Conservation (phyloP, 495 filamentous ascomycete genomes). For the Astrothelium macrocarpum region DNA sequence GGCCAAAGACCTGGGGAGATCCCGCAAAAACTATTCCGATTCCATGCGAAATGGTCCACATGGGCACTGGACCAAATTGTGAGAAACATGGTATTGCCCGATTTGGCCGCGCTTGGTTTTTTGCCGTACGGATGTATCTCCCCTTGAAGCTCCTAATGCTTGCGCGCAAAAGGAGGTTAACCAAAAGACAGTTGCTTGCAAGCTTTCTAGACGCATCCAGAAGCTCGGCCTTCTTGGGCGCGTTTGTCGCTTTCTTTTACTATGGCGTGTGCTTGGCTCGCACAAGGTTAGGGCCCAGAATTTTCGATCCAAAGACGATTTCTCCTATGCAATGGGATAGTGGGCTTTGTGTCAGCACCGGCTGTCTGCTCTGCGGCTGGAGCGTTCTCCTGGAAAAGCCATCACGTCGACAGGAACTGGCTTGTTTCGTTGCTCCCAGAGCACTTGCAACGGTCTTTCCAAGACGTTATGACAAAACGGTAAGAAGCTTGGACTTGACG, state of each 20-base stretch:
- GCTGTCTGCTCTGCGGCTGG: slow-evolving; percentile 77
- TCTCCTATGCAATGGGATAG: slow-evolving; percentile 53
- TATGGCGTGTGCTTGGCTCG: slow-evolving; percentile 79
- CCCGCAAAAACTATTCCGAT: slow-evolving; percentile 64
- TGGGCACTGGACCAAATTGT: slow-evolving; percentile 66
- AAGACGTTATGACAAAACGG: slow-evolving; percentile 56
- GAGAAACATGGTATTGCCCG: slow-evolving; percentile 66
- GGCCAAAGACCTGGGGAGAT: slow-evolving; percentile 66
- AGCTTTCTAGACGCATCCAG: slow-evolving; percentile 54
- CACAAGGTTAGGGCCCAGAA: slow-evolving; percentile 63
- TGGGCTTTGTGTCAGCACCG: slow-evolving; percentile 64
- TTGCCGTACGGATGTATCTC: slow-evolving; percentile 70
- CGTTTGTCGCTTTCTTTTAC: slow-evolving; percentile 77
- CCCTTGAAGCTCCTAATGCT: slow-evolving; percentile 59
- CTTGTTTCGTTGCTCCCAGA: slow-evolving; percentile 76
- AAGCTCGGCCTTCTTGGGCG: slow-evolving; percentile 73
- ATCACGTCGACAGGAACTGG: slow-evolving; percentile 63
- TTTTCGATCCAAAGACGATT: slow-evolving; percentile 47
- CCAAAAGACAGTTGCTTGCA: slow-evolving; percentile 36
- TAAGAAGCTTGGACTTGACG: slow-evolving; percentile 23
- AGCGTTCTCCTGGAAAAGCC: slow-evolving; percentile 68
- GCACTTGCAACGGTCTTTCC: slow-evolving; percentile 72
- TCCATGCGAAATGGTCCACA: slow-evolving; percentile 83
- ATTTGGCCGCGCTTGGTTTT: slow-evolving; percentile 61
- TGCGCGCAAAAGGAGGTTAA: slow-evolving; percentile 4